Conservation (phyloP, 352 stramenopile genomes). For the Phytophthora pisi region DNA sequence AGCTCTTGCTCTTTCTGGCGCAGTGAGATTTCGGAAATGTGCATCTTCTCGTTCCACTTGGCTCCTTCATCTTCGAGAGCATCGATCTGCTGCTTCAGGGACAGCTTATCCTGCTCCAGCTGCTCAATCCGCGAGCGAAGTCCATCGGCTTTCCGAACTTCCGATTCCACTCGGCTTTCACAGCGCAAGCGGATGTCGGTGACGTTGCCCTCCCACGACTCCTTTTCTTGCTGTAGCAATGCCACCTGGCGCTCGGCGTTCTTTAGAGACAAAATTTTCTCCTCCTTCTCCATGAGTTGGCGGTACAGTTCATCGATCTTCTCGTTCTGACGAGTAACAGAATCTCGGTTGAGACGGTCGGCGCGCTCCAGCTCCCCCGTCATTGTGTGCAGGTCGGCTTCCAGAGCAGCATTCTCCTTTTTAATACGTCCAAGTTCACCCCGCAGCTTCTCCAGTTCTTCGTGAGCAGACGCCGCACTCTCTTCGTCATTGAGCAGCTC, state of each 20-base stretch:
- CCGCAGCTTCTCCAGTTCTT: constrained; percentile 54
- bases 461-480: constrained; percentile 44
- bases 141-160: constrained; percentile 48
- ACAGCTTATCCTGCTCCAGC: constrained; percentile 45
- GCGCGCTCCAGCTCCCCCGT: constrained; percentile 45
- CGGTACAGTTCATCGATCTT: constrained; percentile 67
- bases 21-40: constrained; percentile 23
- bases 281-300: constrained; percentile 57
- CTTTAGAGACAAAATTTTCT: constrained; percentile 43
- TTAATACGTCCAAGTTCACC: constrained; percentile 48
- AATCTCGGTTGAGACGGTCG: constrained; percentile 29
- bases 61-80: constrained; percentile 34
- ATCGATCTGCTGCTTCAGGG: constrained; percentile 32
- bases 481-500: constrained; percentile 72
- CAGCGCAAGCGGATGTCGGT: constrained; percentile 43
- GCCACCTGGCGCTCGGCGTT: constrained; percentile 41
- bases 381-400: constrained; percentile 36
- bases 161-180: constrained; percentile 41
- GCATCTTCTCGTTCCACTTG: constrained; percentile 33
- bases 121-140: constrained; percentile 43
- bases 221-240: constrained; percentile 52
- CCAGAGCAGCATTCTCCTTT: constrained; percentile 36
- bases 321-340: constrained; percentile 38
- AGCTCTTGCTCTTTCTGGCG: constrained; percentile 41
- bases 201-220: constrained; percentile 43